Evolutionary conservation across 495 filamentous ascomycete species (phyloP).

Genomic region (Talaromyces adpressus): DNA sequence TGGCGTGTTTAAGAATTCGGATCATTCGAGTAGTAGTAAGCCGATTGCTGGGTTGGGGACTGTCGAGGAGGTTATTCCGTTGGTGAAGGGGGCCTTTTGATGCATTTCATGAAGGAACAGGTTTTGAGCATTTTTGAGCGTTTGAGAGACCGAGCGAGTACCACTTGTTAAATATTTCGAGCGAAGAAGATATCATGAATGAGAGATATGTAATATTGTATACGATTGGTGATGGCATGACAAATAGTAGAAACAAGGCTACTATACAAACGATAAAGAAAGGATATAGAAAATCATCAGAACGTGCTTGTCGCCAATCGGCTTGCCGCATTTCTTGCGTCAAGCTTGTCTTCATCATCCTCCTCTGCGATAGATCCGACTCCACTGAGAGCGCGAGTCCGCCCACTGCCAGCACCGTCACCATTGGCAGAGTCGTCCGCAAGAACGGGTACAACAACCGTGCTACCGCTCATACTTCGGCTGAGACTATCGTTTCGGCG

Average conservation of each 20-base stretch:
- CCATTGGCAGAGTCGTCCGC: constrained; percentile 38
- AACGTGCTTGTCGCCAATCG: constrained; percentile 92
- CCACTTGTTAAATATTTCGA: background rate
- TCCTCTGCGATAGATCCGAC: constrained; percentile 63
- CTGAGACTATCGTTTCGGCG: constrained; percentile 69
- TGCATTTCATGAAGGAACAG: background rate
- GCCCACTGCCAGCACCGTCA: constrained; percentile 33
- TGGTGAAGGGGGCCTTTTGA: constrained; percentile 3
- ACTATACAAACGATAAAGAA: constrained; percentile 1
- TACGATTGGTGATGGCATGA: background rate
- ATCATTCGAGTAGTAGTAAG: constrained; percentile 7
- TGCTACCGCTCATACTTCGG: constrained; percentile 68
- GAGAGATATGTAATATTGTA: background rate
- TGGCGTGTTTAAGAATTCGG: constrained; percentile 14
- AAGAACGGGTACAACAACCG: constrained; percentile 33
- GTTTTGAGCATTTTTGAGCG: background rate
- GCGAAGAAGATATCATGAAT: background rate
- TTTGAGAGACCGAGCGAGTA: background rate
- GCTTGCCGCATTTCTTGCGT: constrained; percentile 91
- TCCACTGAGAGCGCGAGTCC: constrained; percentile 56
- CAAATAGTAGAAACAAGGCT: background rate
- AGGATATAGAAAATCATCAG: constrained; percentile 26
- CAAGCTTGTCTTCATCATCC: constrained; percentile 87
- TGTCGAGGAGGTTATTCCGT: background rate
- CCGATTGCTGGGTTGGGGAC: constrained; percentile 9